A percentile compares a stretch with the other conserved stretches of the same genome.
These are phyloP conservation scores for Cutaneotrichosporon sp. DNA, from an alignment of 1,284 basidiomycete genomes.

Conservation along the genomic window DNA sequence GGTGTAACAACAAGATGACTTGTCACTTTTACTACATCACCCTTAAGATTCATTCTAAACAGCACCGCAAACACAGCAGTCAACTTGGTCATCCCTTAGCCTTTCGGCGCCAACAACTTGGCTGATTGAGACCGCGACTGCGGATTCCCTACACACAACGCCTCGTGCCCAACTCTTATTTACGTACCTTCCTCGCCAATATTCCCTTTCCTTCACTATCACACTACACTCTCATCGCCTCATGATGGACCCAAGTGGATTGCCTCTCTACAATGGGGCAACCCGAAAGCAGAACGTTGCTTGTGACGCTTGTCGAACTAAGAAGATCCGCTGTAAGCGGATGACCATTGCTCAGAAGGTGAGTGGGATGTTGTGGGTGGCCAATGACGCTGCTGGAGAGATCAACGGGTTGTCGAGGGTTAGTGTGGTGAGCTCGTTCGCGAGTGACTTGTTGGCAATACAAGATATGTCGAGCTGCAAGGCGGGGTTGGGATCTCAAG, in stretches of 20 bases:
- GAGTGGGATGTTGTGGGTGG: background rate
- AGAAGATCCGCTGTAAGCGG: conserved; percentile 43
- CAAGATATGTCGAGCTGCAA: too few species aligned
- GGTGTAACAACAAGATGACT: background rate
- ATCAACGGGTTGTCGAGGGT: background rate
- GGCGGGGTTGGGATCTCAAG: background rate
- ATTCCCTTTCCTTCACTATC: background rate
- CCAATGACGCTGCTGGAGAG: background rate
- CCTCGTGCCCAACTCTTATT: background rate
- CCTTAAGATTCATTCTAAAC: background rate
- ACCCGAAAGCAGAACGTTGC: conserved; percentile 76
- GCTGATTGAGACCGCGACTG: background rate
- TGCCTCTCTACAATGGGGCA: conserved; percentile 19
- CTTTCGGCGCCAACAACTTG: background rate
- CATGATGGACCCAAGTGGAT: background rate
- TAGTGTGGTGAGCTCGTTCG: background rate
- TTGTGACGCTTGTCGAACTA: conserved; percentile 70
- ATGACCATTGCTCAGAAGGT: conserved; percentile 21
- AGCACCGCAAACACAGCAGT: background rate
- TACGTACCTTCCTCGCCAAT: background rate
- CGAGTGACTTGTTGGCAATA: background rate
- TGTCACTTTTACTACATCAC: background rate
- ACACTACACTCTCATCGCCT: background rate
- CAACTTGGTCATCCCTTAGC: background rate
- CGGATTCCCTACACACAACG: background rate